Conservation (phyloP, 345 rosid genomes). For the Arabis hirsuta region DNA sequence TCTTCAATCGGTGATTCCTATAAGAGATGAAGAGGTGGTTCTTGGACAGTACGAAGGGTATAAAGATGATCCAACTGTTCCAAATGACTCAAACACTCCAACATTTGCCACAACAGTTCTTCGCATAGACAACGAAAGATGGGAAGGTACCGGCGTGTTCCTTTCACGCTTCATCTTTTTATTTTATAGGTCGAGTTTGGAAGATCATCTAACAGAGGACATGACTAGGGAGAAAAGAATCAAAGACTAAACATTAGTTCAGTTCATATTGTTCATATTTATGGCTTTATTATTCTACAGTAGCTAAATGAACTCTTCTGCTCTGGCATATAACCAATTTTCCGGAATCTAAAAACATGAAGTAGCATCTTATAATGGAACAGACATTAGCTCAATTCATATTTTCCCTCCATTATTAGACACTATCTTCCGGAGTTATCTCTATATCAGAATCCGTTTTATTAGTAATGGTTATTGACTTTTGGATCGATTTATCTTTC, state of each 20-base stretch:
- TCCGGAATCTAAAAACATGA: no score
- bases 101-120: conserved; percentile 88
- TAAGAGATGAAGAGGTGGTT: conserved; percentile 90
- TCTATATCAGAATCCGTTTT: no score
- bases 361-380: no score
- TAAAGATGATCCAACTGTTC: conserved; percentile 94
- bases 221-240: conserved; percentile 8
- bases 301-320: no score
- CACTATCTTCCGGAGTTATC: no score
- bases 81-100: conserved; percentile 89
- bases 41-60: conserved; percentile 97
- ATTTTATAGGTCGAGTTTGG: conserved; percentile 20
- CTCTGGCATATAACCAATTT: no score
- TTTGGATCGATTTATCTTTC: no score
- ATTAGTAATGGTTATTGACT: no score
- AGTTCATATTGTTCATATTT: background rate
- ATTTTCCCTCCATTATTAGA: no score
- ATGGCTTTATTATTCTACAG: no score
- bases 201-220: conserved; percentile 2
- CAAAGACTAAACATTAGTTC: conserved; percentile 1
- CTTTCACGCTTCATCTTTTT: conserved; percentile 1
- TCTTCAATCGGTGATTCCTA: conserved; percentile 91
- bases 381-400: no score
- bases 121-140: conserved; percentile 92
- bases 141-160: conserved; percentile 75